Evolutionary conservation across 805 yeast species (phyloP), one percentile per base, ranked within the genome.

Genomic region (Ogataea paraovalis): DNA sequence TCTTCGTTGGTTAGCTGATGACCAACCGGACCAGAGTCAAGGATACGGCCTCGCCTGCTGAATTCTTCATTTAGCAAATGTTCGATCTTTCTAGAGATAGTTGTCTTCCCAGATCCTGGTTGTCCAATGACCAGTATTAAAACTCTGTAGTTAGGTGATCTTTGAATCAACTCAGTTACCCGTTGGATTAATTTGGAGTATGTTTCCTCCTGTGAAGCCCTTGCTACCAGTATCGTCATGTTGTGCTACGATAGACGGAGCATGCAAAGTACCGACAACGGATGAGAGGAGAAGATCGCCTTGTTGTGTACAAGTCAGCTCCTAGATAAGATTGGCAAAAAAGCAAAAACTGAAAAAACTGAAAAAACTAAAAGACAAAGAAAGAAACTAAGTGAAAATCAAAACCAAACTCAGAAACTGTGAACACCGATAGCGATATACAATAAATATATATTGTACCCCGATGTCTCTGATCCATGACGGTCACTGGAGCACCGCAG

Each of bases 101-200:
- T 85, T 3, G 91, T 76, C 62, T 88, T 88, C 0, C 96, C 96
- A 0, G 91, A 80, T 5, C 96, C 96, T 2, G 96, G 96, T 0
- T 82, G 74, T 1, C 96, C 96, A 2, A 83, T 81, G 12, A 89
- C 58, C 0, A 85, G 68, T 9, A 89, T 69, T 16, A 84, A 49
- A 2, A 80, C 61, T 53, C 91, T 67, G 48, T 76, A 72, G 36
- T 62, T 60, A 0, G 51, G 49, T 13, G 47, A 10, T 5, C 13
- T 18, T 4, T 34, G 4, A 13, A 53, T 20, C 4, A 43, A 23
- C 3, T 47, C 28, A 13, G 30, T 19, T 1, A 51, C 33, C n/a
- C 44, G 14, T 13, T 20, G 4, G 18, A 20, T 41, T 20, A 33
- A 22, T 20, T 32, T n/a, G 7, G 38, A n/a, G 38, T 34, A 34